These are phyloP conservation scores for Suillus ampliporus DNA, from an alignment of 768 basidiomycete genomes.

Conservation along the genomic window DNA sequence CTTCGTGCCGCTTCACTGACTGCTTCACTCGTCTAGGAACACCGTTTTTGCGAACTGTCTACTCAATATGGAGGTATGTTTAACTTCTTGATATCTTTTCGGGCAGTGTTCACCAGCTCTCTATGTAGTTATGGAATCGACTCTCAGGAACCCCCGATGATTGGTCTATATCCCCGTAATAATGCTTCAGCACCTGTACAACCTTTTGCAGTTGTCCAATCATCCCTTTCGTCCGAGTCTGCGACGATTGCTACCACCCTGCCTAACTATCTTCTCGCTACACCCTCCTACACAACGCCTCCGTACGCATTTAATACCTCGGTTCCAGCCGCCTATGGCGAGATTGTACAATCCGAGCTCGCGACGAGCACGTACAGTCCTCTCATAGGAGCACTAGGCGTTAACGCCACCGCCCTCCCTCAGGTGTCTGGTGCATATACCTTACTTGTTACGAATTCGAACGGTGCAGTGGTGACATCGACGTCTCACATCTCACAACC, in stretches of 20 bases:
- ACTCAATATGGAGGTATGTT: constrained; percentile 74
- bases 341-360: constrained; percentile 63
- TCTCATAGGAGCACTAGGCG: constrained; percentile 49
- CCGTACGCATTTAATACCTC: constrained; percentile 75
- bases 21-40: constrained; percentile 45
- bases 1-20: background rate
- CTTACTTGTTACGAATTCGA: constrained; percentile 58
- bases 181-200: constrained; percentile 51
- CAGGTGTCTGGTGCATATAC: constrained; percentile 59
- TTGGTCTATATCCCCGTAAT: constrained; percentile 72
- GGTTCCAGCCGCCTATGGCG: constrained; percentile 56
- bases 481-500: constrained; percentile 53
- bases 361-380: constrained; percentile 76
- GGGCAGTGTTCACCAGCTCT: constrained; percentile 12
- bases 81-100: background rate
- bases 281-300: constrained; percentile 67
- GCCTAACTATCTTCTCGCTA: constrained; percentile 72
- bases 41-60: constrained; percentile 76
- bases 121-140: constrained; percentile 71
- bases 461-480: constrained; percentile 58
- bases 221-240: constrained; percentile 64
- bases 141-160: constrained; percentile 72
- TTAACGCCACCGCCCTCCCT: constrained; percentile 62
- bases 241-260: constrained; percentile 70
- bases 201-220: constrained; percentile 47